phyloP scores from a whole-genome alignment of 805 yeast genomes.

The Cyberlindnera samutprakarnensis region DNA sequence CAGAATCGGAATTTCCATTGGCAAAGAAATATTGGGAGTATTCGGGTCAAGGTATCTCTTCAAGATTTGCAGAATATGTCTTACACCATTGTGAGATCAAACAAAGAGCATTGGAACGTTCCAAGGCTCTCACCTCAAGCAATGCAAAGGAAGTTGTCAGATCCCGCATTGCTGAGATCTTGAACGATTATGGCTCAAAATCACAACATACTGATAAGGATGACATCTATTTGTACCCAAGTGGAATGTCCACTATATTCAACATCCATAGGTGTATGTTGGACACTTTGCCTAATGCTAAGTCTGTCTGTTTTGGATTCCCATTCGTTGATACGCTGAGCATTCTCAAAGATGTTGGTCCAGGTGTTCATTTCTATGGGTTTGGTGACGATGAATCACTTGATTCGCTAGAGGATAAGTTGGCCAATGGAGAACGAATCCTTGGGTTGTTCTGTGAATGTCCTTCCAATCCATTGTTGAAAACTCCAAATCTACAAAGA shows the following conservation, averaged over 20 bases:
- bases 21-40: constrained; percentile 96
- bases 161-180: constrained; percentile 65
- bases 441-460: constrained; percentile 83
- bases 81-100: constrained; percentile 65
- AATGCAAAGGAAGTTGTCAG: constrained; percentile 72
- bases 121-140: constrained; percentile 66
- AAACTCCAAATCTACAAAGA: constrained; percentile 68
- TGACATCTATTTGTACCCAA: constrained; percentile 78
- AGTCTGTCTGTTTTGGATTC: constrained; percentile 91
- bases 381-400: constrained; percentile 69
- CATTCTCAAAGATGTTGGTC: constrained; percentile 85
- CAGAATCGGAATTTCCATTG: constrained; percentile 50
- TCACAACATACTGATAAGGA: constrained; percentile 30
- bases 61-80: constrained; percentile 82
- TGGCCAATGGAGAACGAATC: constrained; percentile 62
- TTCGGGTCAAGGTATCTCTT: constrained; percentile 93
- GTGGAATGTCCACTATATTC: constrained; percentile 94
- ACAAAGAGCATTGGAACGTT: constrained; percentile 83
- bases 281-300: constrained; percentile 26
- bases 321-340: constrained; percentile 92
- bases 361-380: constrained; percentile 83
- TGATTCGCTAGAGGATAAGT: constrained; percentile 51
- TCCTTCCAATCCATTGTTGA: constrained; percentile 90
- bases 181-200: constrained; percentile 27
- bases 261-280: constrained; percentile 61